Evolutionary conservation across 176 grass and related monocot species (phyloP).

Genomic region (Chloris gayana): DNA sequence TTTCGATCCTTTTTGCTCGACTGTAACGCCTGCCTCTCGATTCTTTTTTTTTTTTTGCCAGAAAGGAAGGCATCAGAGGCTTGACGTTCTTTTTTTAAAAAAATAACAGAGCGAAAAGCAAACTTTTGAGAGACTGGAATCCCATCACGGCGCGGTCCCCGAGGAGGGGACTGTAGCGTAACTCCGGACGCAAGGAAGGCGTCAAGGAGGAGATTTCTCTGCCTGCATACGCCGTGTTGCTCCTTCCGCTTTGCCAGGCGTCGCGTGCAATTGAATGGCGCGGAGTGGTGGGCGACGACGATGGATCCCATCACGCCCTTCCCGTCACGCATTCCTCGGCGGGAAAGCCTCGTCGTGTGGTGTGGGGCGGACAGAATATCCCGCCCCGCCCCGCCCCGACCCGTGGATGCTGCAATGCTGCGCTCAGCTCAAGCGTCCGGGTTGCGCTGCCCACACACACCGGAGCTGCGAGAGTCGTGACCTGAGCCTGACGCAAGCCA

Average conservation of each 20-base stretch:
- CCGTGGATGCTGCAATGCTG: not conserved
- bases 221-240: constrained; percentile 10
- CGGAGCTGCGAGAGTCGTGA: constrained; percentile 9
- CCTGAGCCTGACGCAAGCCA: constrained; percentile 35
- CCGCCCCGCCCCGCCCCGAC: no score
- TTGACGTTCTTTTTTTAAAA: no score
- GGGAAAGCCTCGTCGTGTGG: constrained; percentile 38
- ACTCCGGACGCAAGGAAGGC: not conserved
- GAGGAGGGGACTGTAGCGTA: not conserved
- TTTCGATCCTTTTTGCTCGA: no score
- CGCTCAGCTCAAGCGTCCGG: not conserved
- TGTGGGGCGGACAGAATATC: constrained; percentile 33
- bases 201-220: no score
- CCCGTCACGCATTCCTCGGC: constrained; percentile 58
- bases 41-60: no score
- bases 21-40: no score
- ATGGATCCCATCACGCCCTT: constrained; percentile 38
- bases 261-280: constrained; percentile 27
- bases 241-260: constrained; percentile 56
- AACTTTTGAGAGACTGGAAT: not conserved
- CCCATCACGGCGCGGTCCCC: no score
- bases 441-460: no score
- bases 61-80: no score
- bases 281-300: not conserved
- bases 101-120: not conserved